A percentile compares a stretch with the other conserved stretches of the same genome.
Evolutionary conservation across 2,329 filamentous ascomycete species (phyloP).

Genomic region (Fusarium domesticum): DNA sequence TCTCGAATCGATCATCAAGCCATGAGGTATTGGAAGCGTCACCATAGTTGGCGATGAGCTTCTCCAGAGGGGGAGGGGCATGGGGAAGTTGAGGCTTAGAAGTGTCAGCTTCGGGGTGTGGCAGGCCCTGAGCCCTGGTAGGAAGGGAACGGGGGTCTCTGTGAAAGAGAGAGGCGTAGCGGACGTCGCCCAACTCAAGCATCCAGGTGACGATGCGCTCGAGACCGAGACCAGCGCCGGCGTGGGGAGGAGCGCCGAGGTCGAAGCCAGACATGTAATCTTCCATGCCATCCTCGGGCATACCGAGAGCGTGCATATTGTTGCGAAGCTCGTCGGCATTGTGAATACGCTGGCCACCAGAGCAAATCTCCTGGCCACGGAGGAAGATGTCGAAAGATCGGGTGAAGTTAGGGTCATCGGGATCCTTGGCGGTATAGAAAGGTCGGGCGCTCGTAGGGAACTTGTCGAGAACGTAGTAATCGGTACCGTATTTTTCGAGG

Average conservation of each 20-base stretch:
- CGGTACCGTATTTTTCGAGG: slow-evolving; percentile 81
- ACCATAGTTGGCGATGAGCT: slow-evolving; percentile 92
- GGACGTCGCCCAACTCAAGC: slow-evolving; percentile 82
- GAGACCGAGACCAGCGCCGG: slow-evolving; percentile 83
- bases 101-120: slow-evolving; percentile 85
- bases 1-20: slow-evolving; percentile 82
- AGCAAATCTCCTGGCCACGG: slow-evolving; percentile 87
- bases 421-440: slow-evolving; percentile 88
- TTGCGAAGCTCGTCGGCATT: slow-evolving; percentile 70
- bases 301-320: slow-evolving; percentile 72
- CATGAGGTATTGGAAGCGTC: slow-evolving; percentile 93
- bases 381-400: slow-evolving; percentile 97
- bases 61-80: slow-evolving; percentile 71
- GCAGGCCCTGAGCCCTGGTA: slow-evolving; percentile 61
- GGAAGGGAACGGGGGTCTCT: slow-evolving; percentile 87
- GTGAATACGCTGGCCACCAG: slow-evolving; percentile 90
- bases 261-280: slow-evolving; percentile 89
- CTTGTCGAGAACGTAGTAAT: slow-evolving; percentile 93
- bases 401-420: slow-evolving; percentile 67
- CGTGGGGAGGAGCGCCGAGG: slow-evolving; percentile 84
- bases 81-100: slow-evolving; percentile 45
- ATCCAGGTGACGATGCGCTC: slow-evolving; percentile 86
- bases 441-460: slow-evolving; percentile 82
- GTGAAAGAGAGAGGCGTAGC: slow-evolving; percentile 81
- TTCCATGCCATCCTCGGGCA: slow-evolving; percentile 79